These are phyloP conservation scores for Paradendryphiella salina DNA, from an alignment of 2,329 filamentous ascomycete species.

Conservation along the genomic window DNA sequence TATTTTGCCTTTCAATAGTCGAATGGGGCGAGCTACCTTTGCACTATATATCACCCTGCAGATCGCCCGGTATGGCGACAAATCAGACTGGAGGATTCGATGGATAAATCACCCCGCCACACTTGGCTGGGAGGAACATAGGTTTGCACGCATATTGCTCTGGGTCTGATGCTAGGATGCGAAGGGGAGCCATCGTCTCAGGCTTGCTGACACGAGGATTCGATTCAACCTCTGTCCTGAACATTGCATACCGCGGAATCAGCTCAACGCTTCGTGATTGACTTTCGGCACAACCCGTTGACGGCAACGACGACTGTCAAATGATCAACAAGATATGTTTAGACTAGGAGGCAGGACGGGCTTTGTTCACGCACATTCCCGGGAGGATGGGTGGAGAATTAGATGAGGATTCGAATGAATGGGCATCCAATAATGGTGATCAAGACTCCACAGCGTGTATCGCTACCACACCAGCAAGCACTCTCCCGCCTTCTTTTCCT, in stretches of 20 bases:
- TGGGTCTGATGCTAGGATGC: slow-evolving; percentile 13
- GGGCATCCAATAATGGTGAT: slow-evolving; percentile 22
- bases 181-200: slow-evolving; percentile 11
- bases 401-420: slow-evolving; percentile 32
- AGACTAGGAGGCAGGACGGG: slow-evolving; percentile 25
- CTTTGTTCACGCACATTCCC: slow-evolving; percentile 15
- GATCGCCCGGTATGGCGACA: slow-evolving; percentile 7
- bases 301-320: neutral
- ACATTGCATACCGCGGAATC: slow-evolving; percentile 11
- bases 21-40: slow-evolving; percentile 16
- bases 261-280: slow-evolving; percentile 4
- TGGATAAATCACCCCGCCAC: slow-evolving; percentile 7
- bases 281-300: neutral
- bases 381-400: slow-evolving; percentile 18
- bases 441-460: slow-evolving; percentile 14
- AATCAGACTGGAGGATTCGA: slow-evolving; percentile 9
- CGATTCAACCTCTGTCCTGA: slow-evolving; percentile 17
- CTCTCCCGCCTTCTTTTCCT: slow-evolving; percentile 28
- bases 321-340: slow-evolving; percentile 15
- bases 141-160: slow-evolving; percentile 12
- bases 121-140: slow-evolving; percentile 4
- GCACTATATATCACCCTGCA: slow-evolving; percentile 17
- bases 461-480: slow-evolving; percentile 13
- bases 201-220: slow-evolving; percentile 1
- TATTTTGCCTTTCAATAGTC: slow-evolving; percentile 20